These are phyloP conservation scores for Zangia roseola DNA, from an alignment of 768 basidiomycete species.

Conservation along the genomic window DNA sequence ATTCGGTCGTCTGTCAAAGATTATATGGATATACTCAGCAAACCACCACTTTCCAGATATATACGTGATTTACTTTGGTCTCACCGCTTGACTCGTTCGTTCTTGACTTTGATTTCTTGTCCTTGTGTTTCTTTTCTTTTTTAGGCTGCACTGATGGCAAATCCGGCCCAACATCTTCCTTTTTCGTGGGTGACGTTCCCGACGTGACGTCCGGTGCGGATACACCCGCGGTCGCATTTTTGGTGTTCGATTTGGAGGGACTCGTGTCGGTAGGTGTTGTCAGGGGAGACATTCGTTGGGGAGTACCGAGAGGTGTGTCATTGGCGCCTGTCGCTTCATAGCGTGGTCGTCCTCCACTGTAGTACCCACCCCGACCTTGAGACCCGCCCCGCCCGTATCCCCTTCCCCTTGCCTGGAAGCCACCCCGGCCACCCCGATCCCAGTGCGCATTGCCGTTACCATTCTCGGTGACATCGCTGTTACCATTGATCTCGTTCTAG, in stretches of 20 bases:
- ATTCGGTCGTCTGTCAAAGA: constrained; percentile 5
- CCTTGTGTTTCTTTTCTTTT: constrained; percentile 22
- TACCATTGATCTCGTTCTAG: not conserved
- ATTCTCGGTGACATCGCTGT: constrained; percentile 8
- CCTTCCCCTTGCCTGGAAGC: constrained; percentile 26
- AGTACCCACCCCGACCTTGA: constrained; percentile 24
- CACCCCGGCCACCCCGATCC: constrained; percentile 5
- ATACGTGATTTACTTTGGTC: constrained; percentile 15
- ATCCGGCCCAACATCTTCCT: not conserved
- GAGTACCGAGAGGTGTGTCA: constrained; percentile 66
- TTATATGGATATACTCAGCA: constrained; percentile 1
- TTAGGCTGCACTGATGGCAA: constrained; percentile 7
- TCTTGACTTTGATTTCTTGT: constrained; percentile 16
- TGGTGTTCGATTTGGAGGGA: not conserved
- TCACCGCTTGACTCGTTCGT: constrained; percentile 5
- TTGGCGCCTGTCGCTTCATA: constrained; percentile 60
- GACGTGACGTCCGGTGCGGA: not conserved
- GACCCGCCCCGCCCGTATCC: constrained; percentile 36
- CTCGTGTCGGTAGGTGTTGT: constrained; percentile 21
- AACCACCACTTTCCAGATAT: not conserved
- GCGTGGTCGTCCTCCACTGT: constrained; percentile 25
- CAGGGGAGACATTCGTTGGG: constrained; percentile 48
- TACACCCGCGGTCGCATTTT: not conserved
- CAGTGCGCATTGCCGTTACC: constrained; percentile 20
- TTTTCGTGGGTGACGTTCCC: constrained; percentile 1